Evolutionary conservation across 75 land plant species (phyloP).

Genomic region (Gnetum montanum): DNA sequence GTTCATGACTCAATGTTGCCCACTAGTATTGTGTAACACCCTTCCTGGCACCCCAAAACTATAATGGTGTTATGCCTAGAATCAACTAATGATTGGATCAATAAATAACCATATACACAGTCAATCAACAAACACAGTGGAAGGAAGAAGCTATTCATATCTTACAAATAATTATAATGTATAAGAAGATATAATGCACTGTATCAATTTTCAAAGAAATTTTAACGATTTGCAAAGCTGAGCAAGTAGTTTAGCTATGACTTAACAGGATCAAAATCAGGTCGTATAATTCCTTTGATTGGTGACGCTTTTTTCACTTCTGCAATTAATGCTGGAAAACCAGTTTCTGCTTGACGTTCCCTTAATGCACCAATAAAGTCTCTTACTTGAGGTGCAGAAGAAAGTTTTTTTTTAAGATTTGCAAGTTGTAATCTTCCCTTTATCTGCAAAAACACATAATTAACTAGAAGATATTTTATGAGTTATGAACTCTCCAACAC

Average conservation of each 20-base stretch:
- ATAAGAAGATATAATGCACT: background rate
- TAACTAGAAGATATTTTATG: background rate
- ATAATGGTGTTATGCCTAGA: too few species aligned
- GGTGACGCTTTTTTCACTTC: slow-evolving; percentile 99
- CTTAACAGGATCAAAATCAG: slow-evolving; percentile 88
- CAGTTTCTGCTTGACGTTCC: slow-evolving; percentile 56
- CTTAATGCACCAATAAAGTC: slow-evolving; percentile 83
- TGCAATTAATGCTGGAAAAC: slow-evolving; percentile 83
- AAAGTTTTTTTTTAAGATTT: slow-evolving; percentile 36
- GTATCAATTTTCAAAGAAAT: background rate
- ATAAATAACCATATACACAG: too few species aligned
- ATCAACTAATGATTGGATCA: too few species aligned
- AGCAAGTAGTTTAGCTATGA: background rate
- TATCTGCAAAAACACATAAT: slow-evolving; percentile 34
- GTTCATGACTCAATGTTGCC: too few species aligned
- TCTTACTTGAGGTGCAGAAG: slow-evolving; percentile 54
- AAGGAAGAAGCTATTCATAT: too few species aligned
- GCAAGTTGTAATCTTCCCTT: slow-evolving; percentile 64
- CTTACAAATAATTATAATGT: background rate
- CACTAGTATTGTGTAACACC: too few species aligned
- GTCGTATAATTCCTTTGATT: slow-evolving; percentile 79
- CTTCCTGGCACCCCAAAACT: too few species aligned
- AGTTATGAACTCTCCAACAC: too few species aligned
- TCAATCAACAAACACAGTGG: too few species aligned
- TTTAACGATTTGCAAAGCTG: background rate